A percentile compares a stretch with the other conserved stretches of the same genome.
These are phyloP conservation scores for Arabidopsis suecica DNA, from an alignment of 345 rosid species.

Conservation along the genomic window DNA sequence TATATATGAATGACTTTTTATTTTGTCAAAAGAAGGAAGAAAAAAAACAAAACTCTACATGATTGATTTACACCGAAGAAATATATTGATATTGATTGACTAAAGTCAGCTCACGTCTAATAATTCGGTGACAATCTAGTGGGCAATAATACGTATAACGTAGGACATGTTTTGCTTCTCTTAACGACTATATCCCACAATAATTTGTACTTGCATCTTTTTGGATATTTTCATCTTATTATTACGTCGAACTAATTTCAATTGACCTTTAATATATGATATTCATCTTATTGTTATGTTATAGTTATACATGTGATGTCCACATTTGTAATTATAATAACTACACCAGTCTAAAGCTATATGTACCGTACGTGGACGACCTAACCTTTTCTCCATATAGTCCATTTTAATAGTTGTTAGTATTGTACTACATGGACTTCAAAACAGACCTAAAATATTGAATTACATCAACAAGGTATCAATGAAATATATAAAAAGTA, in stretches of 20 bases:
- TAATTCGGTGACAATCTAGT: constrained; percentile 36
- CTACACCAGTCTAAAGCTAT: neutral
- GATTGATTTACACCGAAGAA: constrained; percentile 6
- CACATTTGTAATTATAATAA: constrained; percentile 3
- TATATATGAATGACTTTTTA: neutral
- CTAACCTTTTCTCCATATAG: constrained; percentile 22
- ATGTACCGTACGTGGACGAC: neutral
- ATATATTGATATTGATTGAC: constrained; percentile 27
- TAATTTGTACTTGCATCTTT: constrained; percentile 25
- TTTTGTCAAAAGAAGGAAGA: neutral
- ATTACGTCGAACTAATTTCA: constrained; percentile 8
- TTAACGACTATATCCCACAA: constrained; percentile 15
- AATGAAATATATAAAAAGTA: neutral
- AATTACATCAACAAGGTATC: constrained; percentile 3
- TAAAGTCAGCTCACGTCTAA: constrained; percentile 41
- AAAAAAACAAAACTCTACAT: neutral
- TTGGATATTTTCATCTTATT: neutral
- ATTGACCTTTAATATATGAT: constrained; percentile 6
- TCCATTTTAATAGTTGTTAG: neutral
- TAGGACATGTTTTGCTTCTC: constrained; percentile 40
- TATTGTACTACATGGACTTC: constrained; percentile 19
- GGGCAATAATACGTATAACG: constrained; percentile 36
- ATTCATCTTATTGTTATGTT: neutral
- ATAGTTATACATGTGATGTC: constrained; percentile 1
- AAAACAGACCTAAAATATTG: constrained; percentile 26